These are phyloP conservation scores for Vigna mungo DNA, from an alignment of 306 rosid species.

Conservation along the genomic window DNA sequence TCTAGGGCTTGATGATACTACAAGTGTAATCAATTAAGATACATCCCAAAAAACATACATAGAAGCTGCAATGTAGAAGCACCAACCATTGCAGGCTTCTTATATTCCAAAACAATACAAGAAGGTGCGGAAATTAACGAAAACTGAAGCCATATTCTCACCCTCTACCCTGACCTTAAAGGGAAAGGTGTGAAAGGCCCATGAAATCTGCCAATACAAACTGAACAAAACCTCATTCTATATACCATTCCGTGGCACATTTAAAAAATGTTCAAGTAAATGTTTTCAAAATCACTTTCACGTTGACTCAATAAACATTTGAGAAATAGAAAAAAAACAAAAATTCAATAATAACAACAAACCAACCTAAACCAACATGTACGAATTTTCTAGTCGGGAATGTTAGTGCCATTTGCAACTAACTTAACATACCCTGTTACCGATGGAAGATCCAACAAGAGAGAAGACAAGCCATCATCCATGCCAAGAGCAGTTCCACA, in stretches of 20 bases:
- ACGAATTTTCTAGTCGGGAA: background rate
- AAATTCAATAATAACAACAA: background rate
- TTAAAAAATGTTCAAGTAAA: background rate
- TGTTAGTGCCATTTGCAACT: constrained; percentile 44
- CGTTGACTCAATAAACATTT: background rate
- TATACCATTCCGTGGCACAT: background rate
- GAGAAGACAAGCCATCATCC: constrained; percentile 82
- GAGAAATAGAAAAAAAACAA: background rate
- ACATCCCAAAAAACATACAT: background rate
- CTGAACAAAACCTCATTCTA: constrained; percentile 21
- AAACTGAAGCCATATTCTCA: background rate
- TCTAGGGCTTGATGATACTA: background rate
- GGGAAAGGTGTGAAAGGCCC: background rate
- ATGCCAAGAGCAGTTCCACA: constrained; percentile 80
- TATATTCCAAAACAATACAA: background rate
- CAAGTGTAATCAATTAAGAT: constrained; percentile 8
- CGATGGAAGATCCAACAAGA: constrained; percentile 85
- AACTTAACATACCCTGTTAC: constrained; percentile 98
- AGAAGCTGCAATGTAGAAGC: constrained; percentile 30
- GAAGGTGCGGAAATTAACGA: background rate
- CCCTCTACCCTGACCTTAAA: background rate
- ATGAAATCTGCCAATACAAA: constrained; percentile 5
- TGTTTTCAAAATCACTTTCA: background rate
- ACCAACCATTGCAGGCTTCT: background rate
- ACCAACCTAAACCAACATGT: constrained; percentile 15